Evolutionary conservation across 306 rosid species (phyloP).

Genomic region (Parietaria judaica): DNA sequence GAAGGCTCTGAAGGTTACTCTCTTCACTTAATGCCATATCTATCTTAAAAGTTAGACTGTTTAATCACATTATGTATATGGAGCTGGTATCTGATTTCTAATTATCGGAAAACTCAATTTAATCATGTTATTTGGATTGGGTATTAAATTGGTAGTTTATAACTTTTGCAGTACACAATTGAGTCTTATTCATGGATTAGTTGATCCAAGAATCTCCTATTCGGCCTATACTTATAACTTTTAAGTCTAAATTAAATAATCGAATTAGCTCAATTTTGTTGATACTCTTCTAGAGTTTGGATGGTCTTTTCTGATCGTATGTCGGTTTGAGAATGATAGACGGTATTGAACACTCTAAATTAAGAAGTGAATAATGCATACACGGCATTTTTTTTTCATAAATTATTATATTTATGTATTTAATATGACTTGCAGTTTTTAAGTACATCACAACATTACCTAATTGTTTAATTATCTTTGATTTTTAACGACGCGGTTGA

Average conservation of each 20-base stretch:
- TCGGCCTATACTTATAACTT: not conserved
- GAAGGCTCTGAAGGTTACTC: constrained; percentile 82
- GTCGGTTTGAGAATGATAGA: too few species aligned
- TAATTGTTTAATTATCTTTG: constrained; percentile 3
- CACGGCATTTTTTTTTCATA: not conserved
- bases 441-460: not conserved
- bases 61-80: too few species aligned
- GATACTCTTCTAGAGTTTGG: not conserved
- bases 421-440: not conserved
- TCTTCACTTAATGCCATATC: not conserved
- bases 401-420: not conserved
- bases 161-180: too few species aligned
- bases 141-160: too few species aligned
- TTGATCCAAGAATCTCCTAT: not conserved
- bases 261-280: not conserved
- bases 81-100: too few species aligned
- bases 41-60: too few species aligned
- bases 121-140: too few species aligned
- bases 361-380: too few species aligned
- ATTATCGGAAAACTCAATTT: too few species aligned
- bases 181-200: not conserved
- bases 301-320: not conserved
- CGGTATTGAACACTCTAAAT: too few species aligned
- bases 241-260: not conserved
- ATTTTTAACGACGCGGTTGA: constrained; percentile 10